These are phyloP conservation scores for Globisporangium spinosum DNA, from an alignment of 352 stramenopile species.

Conservation along the genomic window DNA sequence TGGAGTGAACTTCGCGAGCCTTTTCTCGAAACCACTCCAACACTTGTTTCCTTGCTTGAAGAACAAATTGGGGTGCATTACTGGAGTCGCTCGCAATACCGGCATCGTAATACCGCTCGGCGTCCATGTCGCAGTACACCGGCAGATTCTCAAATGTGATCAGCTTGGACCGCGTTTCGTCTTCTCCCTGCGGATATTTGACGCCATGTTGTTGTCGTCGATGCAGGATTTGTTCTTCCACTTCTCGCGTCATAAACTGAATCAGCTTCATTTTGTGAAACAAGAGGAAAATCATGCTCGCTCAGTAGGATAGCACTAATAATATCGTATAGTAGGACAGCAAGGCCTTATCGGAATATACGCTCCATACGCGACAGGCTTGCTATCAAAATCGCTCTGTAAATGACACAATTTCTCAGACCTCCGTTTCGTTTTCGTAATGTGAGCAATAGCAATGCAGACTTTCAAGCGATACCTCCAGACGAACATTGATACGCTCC, in stretches of 20 bases:
- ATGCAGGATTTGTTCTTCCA: constrained; percentile 60
- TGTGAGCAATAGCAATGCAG: background rate
- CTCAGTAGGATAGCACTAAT: background rate
- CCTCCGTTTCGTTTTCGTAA: background rate
- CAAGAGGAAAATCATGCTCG: too few species aligned
- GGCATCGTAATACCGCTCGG: constrained; percentile 27
- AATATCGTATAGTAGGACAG: background rate
- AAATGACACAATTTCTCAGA: background rate
- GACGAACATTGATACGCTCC: constrained; percentile 60
- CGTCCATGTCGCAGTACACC: constrained; percentile 54
- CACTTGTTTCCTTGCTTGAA: constrained; percentile 11
- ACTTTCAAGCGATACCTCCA: constrained; percentile 40
- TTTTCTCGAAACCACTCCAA: constrained; percentile 36
- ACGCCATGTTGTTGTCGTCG: constrained; percentile 51
- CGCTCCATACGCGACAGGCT: constrained; percentile 49
- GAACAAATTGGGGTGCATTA: background rate
- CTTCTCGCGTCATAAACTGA: constrained; percentile 42
- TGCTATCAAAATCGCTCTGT: constrained; percentile 41
- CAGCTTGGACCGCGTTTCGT: constrained; percentile 45
- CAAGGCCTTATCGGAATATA: constrained; percentile 39
- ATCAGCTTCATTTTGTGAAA: constrained; percentile 32
- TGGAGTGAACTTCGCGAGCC: constrained; percentile 25
- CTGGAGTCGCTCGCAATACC: background rate
- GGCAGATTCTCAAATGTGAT: constrained; percentile 58
- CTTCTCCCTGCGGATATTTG: constrained; percentile 30